These are phyloP conservation scores for Rhizophagus sp. DNA, from an alignment of 192 early-diverging fungal species.

Conservation along the genomic window DNA sequence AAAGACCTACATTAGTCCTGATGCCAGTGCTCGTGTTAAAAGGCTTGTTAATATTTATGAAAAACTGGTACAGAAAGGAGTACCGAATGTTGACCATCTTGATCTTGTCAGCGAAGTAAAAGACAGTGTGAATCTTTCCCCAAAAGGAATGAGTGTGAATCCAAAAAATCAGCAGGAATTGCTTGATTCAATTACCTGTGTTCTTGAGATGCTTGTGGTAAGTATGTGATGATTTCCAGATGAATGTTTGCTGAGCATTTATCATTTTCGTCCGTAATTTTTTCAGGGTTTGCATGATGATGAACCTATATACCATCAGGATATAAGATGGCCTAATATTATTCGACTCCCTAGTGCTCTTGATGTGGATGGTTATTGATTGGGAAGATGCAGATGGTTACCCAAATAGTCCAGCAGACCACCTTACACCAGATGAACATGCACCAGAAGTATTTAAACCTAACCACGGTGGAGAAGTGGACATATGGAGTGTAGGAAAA, in stretches of 20 bases:
- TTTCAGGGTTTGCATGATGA: not conserved
- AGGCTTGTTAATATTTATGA: not conserved
- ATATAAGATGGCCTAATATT: not conserved
- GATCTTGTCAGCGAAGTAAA: not conserved
- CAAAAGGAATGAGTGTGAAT: not conserved
- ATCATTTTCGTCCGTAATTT: not conserved
- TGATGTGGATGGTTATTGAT: not conserved
- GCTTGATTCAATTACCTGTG: too few relatives aligned
- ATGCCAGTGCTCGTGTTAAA: not conserved
- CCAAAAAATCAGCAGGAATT: not conserved
- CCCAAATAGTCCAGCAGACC: not conserved
- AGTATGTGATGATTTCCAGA: not conserved
- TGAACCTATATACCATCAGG: not conserved
- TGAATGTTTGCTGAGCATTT: not conserved
- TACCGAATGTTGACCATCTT: not conserved
- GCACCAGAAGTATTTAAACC: slow-evolving; percentile 2
- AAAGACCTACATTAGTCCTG: not conserved
- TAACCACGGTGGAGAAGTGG: not conserved
- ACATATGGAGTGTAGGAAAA: not conserved
- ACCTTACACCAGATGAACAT: not conserved
- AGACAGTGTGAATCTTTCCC: not conserved
- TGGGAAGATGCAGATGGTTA: not conserved
- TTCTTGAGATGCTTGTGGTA: not conserved
- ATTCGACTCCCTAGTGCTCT: not conserved
- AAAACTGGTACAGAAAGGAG: not conserved